Base-by-base conservation (phyloP, 176 grass and related monocot species). In the Raddia distichophylla region DNA sequence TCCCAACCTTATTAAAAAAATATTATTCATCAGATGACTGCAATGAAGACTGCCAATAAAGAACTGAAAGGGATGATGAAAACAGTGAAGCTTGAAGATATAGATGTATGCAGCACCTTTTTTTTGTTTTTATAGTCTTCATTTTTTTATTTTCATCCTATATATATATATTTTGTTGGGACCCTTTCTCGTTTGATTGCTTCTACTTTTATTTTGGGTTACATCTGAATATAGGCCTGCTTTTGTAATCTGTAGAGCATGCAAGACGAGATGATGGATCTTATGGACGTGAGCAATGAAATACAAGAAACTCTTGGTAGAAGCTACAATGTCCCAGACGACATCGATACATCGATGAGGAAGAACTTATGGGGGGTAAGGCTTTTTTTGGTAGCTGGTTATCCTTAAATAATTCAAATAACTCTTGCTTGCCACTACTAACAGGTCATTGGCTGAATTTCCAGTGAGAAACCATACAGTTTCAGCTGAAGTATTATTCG, bases 191-290 rank as follows among this genome's bases (percentile, higher is more conserved):
- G 27, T n/a, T 53, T 53, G 43, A 3, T 51, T 79, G 15, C 56
- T 68, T 53, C 45, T 60, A 5, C 16, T 75, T 80, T 34, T 78
- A 7, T 43, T 72, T 69, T 54, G 5, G 12, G 6, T 27, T 34
- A 12, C 47, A 84, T 80, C 20, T 84, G 12, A 89, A 56, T 69
- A n/a, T 37, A 1, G 47, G 15, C 15, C 10, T 18, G 0, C 5
- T 89, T 18, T 16, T 64, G 19, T 42, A 64, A 70, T 76, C 57
- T 64, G 57, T 10, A 98, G 96, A 98, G 93, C 82, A 95, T 98
- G 96, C 96, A 95, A 98, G 96, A 99, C 6, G 91, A 99, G 79
- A 99, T 99, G 96, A 90, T 99, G 91, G 96, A 99, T 87, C 84
- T 99, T 78, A 95, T 98, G 92, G 95, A 98, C 22, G 84, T 93